These are phyloP conservation scores for Boletus patriciae DNA, from an alignment of 768 basidiomycete species.

Conservation along the genomic window DNA sequence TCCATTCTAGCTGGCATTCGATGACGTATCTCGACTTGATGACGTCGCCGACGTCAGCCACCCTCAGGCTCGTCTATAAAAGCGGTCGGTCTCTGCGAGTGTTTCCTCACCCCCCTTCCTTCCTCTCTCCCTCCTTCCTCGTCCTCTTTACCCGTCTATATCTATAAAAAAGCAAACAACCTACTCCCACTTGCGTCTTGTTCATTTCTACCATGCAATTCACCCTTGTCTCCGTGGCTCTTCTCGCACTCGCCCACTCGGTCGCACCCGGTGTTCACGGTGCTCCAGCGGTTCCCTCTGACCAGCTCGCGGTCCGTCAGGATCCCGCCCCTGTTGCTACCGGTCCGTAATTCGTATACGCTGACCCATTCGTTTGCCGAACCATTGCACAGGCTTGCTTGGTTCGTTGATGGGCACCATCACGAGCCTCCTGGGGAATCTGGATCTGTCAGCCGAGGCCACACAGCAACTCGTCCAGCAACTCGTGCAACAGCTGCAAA, in stretches of 20 bases:
- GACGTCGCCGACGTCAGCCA: conserved; percentile 12
- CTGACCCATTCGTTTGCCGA: not conserved
- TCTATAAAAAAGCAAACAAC: conserved; percentile 17
- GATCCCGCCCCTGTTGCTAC: rapidly evolving
- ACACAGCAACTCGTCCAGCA: not conserved
- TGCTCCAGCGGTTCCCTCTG: conserved; percentile 11
- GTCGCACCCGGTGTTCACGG: conserved; percentile 17
- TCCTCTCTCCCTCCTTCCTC: conserved; percentile 1
- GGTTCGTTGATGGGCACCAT: not conserved
- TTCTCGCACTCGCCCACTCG: conserved; percentile 20
- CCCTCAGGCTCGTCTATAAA: conserved; percentile 24
- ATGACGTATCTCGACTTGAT: conserved; percentile 12
- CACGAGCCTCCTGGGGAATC: not conserved
- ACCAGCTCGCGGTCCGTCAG: conserved; percentile 9
- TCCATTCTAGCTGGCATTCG: conserved; percentile 21
- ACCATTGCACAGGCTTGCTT: not conserved
- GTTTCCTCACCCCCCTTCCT: conserved; percentile 14
- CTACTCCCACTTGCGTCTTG: conserved; percentile 21
- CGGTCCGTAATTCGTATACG: conserved; percentile 1
- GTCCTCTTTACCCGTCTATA: conserved; percentile 9
- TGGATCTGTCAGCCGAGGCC: not conserved
- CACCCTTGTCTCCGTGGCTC: conserved; percentile 16
- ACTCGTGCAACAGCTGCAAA: not conserved
- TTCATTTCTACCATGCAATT: conserved; percentile 29
- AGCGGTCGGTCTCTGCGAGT: not conserved